Evolutionary conservation across 345 rosid genomes (phyloP), one percentile per base, ranked within the genome.

Genomic region (Gynandropsis gynandra): DNA sequence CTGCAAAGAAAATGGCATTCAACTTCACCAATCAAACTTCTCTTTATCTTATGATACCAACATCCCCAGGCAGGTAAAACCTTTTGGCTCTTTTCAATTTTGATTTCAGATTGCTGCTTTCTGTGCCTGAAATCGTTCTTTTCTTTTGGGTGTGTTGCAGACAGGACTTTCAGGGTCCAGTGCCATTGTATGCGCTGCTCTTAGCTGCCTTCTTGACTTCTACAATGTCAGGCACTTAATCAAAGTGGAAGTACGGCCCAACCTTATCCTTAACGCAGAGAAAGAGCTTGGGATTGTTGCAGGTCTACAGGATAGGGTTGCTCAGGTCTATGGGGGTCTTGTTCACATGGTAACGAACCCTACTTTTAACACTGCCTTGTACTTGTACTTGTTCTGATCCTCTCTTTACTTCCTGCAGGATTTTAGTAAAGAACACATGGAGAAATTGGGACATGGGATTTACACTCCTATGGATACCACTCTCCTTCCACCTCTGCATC

Each of bases 151-250:
- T 38, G 59, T 56, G 34, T 75, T 72, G 53, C 85, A 90, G 98
- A 71, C 95, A 51, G 98, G 98, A 47, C 96, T 87, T 70, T 87
- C 98, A 4, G 96, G 98, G 58, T 90, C 98, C 10, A 87, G 98
- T 72, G 97, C 97, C 45, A 92, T 92, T 12, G 98, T 85, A 8
- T 80, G 86, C 54, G 98, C 98, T 18, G 88, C 95, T 64, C 64
- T 87, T 39, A 79, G 68, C 79, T 92, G 98, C 75, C 84, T 92
- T 59, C 83, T 87, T 1, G 97, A 92, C 67, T 81, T 82, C 69
- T 92, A 85, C 74, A 64, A 80, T 7, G 90, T 92, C 47, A 74
- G 96, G 66, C 86, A 79, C 58, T 60, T 85, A 47, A 64, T 87
- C 46, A 81, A 81, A 80, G 76, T 82, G 40, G 78, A 74, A 52